Conservation (phyloP, 345 rosid species). For the Abelmoschus esculentus region DNA sequence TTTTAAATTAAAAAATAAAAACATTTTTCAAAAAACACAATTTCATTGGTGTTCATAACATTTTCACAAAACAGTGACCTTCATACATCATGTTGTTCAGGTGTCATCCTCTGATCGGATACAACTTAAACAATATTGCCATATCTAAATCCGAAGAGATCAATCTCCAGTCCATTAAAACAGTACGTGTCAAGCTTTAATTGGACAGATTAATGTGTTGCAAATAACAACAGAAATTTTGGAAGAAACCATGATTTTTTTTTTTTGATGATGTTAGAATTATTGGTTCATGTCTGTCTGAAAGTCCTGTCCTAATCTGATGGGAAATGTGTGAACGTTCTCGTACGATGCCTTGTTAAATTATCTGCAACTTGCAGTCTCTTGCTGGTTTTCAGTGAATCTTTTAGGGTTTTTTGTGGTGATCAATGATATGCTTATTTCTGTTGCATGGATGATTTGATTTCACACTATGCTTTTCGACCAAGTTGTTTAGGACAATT, state of each 20-base stretch:
- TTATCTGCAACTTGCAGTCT: conserved; percentile 1
- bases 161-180: background rate
- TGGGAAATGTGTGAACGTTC: conserved; percentile 2
- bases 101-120: conserved; percentile 1
- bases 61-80: background rate
- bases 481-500: too few species aligned
- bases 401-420: background rate
- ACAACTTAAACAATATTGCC: background rate
- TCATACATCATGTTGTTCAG: background rate
- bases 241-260: background rate
- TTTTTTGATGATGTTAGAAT: background rate
- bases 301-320: conserved; percentile 4
- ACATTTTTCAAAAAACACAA: background rate
- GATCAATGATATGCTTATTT: background rate
- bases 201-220: background rate
- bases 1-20: too few species aligned
- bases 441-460: too few species aligned
- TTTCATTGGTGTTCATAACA: background rate
- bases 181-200: background rate
- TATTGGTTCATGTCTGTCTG: background rate
- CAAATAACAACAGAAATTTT: background rate
- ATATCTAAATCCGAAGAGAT: background rate
- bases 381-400: background rate
- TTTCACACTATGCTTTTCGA: too few species aligned
- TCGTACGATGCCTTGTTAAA: background rate